Evolutionary conservation across 352 stramenopile species (phyloP).

Genomic region (Globisporangium polare): DNA sequence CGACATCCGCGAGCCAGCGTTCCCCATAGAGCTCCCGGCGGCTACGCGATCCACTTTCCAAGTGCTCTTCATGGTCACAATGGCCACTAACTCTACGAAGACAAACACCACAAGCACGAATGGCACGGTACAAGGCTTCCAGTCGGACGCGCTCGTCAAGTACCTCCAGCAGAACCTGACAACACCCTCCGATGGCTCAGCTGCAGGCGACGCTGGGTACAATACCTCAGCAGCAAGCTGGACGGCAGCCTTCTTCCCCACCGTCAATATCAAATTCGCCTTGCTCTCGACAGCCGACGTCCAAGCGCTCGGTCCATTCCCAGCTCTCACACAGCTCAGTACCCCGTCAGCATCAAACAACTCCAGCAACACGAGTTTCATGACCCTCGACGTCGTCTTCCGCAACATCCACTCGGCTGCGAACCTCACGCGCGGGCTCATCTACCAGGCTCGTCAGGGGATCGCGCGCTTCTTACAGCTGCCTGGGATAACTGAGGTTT

Average conservation of each 20-base stretch:
- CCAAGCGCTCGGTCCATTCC: slow-evolving; percentile 22
- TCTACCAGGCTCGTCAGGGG: slow-evolving; percentile 47
- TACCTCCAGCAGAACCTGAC: slow-evolving; percentile 14
- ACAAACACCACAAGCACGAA: neutral
- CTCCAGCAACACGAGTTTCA: slow-evolving; percentile 14
- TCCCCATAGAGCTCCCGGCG: slow-evolving; percentile 13
- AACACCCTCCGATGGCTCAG: slow-evolving; percentile 4
- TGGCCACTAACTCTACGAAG: neutral
- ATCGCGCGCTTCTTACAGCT: slow-evolving; percentile 37
- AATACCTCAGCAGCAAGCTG: neutral
- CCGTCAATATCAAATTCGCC: slow-evolving; percentile 9
- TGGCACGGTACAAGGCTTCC: neutral
- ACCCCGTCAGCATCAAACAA: slow-evolving; percentile 3
- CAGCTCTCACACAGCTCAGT: slow-evolving; percentile 5
- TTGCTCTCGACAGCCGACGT: slow-evolving; percentile 14
- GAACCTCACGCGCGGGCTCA: slow-evolving; percentile 31
- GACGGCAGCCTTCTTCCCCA: neutral
- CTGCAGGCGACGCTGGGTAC: neutral
- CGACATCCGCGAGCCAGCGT: slow-evolving; percentile 18
- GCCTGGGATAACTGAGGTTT: slow-evolving; percentile 22
- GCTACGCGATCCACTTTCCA: slow-evolving; percentile 22
- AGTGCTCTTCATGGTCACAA: slow-evolving; percentile 20
- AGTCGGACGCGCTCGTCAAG: neutral
- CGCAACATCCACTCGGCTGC: slow-evolving; percentile 33
- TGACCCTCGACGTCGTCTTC: slow-evolving; percentile 38